Conservation (phyloP, 1,284 basidiomycete genomes). For the Trametes versicolor region DNA sequence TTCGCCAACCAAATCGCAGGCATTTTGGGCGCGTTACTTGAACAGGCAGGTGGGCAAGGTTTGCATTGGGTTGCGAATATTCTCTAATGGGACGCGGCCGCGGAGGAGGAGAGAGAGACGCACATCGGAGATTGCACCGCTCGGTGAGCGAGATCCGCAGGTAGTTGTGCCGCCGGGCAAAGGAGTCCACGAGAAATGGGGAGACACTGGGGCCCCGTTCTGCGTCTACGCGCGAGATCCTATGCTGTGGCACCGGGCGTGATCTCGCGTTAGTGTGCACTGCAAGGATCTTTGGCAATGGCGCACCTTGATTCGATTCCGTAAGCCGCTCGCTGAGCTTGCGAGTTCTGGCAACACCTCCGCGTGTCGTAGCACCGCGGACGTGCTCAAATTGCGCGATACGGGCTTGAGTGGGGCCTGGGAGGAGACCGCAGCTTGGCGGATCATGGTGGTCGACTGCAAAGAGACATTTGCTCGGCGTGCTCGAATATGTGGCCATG, state of each 20-base stretch:
- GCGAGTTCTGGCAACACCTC: slow-evolving; percentile 19
- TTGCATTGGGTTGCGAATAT: too few relatives aligned
- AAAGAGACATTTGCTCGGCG: slow-evolving; percentile 6
- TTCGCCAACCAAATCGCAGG: too few relatives aligned
- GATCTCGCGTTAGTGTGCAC: slow-evolving; percentile 3
- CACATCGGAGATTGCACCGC: slow-evolving; percentile 88
- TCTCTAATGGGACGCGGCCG: neutral
- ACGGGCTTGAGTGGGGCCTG: neutral
- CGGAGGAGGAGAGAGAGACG: slow-evolving; percentile 36
- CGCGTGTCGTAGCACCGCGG: slow-evolving; percentile 18
- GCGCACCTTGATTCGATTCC: slow-evolving; percentile 30
- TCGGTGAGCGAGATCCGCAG: slow-evolving; percentile 89
- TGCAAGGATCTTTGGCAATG: neutral
- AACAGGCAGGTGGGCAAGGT: too few relatives aligned
- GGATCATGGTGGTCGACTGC: slow-evolving; percentile 26
- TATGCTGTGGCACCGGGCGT: slow-evolving; percentile 29
- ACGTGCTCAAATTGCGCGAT: slow-evolving; percentile 26
- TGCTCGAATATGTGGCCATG: neutral
- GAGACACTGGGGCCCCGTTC: slow-evolving; percentile 51
- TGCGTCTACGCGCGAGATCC: slow-evolving; percentile 63
- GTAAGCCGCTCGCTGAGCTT: slow-evolving; percentile 17
- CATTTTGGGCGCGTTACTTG: too few relatives aligned
- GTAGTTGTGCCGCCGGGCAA: slow-evolving; percentile 80
- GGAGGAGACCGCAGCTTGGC: neutral
- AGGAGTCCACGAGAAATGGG: slow-evolving; percentile 71